Evolutionary conservation across 208 protist genomes (phyloP).

Genomic region (Wallacemonas sp.): DNA sequence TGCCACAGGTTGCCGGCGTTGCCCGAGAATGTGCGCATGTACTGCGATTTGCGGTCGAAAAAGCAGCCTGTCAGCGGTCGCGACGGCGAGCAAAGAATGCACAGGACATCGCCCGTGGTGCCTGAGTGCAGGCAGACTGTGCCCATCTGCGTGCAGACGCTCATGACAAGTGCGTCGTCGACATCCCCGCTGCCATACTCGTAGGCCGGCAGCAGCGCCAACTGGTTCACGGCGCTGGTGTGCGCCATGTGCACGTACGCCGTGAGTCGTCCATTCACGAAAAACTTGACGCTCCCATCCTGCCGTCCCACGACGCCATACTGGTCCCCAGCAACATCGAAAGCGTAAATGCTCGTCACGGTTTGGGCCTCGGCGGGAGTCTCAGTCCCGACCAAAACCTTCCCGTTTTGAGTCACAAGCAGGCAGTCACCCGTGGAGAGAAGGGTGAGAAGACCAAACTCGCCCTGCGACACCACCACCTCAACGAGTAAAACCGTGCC

Average conservation of each 20-base stretch:
- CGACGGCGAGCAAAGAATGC: slow-evolving; percentile 59
- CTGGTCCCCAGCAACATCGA: not conserved
- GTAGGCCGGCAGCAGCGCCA: slow-evolving; percentile 25
- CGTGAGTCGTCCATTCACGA: slow-evolving; percentile 24
- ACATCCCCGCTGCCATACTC: slow-evolving; percentile 29
- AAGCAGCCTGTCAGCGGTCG: slow-evolving; percentile 61
- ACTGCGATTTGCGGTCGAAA: slow-evolving; percentile 53
- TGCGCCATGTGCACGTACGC: slow-evolving; percentile 35
- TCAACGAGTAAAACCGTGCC: slow-evolving; percentile 27
- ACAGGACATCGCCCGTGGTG: slow-evolving; percentile 44
- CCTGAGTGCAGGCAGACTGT: slow-evolving; percentile 66
- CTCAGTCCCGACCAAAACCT: not conserved
- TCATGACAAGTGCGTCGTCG: slow-evolving; percentile 57
- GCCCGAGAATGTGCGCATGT: slow-evolving; percentile 55
- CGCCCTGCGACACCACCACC: slow-evolving; percentile 19
- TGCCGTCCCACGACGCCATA: slow-evolving; percentile 10
- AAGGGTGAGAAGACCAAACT: slow-evolving; percentile 1
- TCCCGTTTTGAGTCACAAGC: slow-evolving; percentile 1
- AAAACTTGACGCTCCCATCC: slow-evolving; percentile 49
- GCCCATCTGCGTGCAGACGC: slow-evolving; percentile 56
- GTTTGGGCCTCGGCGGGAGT: not conserved
- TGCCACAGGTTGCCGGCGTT: slow-evolving; percentile 76
- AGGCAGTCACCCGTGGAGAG: slow-evolving; percentile 34
- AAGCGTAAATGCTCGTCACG: slow-evolving; percentile 14
- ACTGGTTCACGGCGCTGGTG: slow-evolving; percentile 38